A percentile compares a stretch with the other conserved stretches of the same genome.
phyloP scores from a whole-genome alignment of 2,329 filamentous ascomycete genomes.

The Neonectria hederae region DNA sequence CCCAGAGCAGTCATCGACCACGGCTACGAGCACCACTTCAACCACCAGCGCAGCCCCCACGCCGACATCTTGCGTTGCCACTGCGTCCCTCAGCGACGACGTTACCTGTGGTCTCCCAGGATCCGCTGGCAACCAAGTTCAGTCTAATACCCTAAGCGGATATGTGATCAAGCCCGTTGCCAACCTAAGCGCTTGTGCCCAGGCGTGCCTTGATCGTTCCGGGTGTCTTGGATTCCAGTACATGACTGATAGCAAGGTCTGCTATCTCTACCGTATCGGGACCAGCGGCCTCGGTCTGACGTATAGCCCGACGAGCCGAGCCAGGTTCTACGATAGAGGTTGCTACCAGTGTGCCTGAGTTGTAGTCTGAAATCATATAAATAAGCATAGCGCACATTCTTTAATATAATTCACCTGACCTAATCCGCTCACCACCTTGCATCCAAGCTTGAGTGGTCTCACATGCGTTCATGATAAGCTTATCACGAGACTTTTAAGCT shows the following conservation, averaged over 20 bases:
- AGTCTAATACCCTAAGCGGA: conserved; percentile 19
- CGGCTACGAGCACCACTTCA: not conserved
- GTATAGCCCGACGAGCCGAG: conserved; percentile 11
- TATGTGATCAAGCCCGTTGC: conserved; percentile 31
- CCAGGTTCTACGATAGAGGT: conserved; percentile 29
- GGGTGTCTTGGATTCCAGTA: conserved; percentile 32
- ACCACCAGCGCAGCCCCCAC: not conserved
- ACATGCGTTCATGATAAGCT: conserved; percentile 10
- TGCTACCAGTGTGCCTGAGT: conserved; percentile 28
- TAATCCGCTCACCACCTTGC: not conserved
- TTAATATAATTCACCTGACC: not conserved
- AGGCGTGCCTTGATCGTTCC: conserved; percentile 23
- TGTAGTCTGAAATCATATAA: not conserved
- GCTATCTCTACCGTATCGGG: conserved; percentile 22
- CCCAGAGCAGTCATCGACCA: not conserved
- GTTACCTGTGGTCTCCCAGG: conserved; percentile 32
- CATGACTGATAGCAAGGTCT: conserved; percentile 20
- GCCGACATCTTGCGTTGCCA: conserved; percentile 20
- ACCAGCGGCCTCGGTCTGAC: conserved; percentile 22
- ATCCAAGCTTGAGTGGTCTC: not conserved
- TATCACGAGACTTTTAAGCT: conserved; percentile 10
- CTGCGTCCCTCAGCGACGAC: conserved; percentile 22
- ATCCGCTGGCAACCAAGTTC: conserved; percentile 25
- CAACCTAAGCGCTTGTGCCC: conserved; percentile 25
- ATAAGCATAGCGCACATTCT: not conserved